phyloP scores from a whole-genome alignment of 2,329 filamentous ascomycete genomes.

The Epichloe brachyelytri region DNA sequence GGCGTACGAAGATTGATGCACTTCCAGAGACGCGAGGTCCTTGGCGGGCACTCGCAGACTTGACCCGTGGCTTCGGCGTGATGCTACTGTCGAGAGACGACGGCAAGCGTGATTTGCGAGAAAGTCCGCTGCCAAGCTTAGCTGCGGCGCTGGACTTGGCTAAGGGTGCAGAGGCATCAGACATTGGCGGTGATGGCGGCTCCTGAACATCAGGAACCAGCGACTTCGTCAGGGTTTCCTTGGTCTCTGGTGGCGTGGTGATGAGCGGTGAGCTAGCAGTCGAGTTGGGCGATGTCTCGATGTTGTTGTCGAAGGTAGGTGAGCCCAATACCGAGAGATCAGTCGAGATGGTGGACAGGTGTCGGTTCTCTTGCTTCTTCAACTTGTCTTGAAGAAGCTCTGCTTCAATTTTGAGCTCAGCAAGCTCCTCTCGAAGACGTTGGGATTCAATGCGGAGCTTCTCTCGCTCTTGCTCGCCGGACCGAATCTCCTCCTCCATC shows the following conservation, averaged over 20 bases:
- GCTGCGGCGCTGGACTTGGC: conserved; percentile 36
- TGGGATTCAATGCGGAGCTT: conserved; percentile 79
- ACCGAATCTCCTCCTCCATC: conserved; percentile 88
- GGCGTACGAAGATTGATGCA: conserved; percentile 33
- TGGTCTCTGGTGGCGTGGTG: conserved; percentile 67
- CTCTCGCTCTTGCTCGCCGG: conserved; percentile 86
- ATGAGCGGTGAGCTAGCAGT: conserved; percentile 85
- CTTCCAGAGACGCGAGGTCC: conserved; percentile 32
- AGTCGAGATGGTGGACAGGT: conserved; percentile 46
- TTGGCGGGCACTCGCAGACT: conserved; percentile 19
- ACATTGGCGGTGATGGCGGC: conserved; percentile 87
- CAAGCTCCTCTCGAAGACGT: conserved; percentile 76
- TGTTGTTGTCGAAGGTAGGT: conserved; percentile 58
- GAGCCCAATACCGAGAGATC: conserved; percentile 53
- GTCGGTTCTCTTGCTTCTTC: conserved; percentile 51
- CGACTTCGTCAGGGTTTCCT: conserved; percentile 45
- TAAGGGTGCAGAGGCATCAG: conserved; percentile 59
- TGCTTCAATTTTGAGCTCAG: conserved; percentile 85
- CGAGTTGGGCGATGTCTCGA: conserved; percentile 64
- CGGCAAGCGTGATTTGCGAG: conserved; percentile 39
- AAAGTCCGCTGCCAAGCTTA: conserved; percentile 16
- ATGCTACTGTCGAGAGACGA: conserved; percentile 40
- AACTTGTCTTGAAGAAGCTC: conserved; percentile 93
- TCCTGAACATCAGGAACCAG: conserved; percentile 57
- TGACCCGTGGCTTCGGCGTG: conserved; percentile 45